Percentiles rank a stretch among this genome's conserved stretches.
phyloP scores from a whole-genome alignment of 805 yeast genomes.

The Candida suzukii region DNA sequence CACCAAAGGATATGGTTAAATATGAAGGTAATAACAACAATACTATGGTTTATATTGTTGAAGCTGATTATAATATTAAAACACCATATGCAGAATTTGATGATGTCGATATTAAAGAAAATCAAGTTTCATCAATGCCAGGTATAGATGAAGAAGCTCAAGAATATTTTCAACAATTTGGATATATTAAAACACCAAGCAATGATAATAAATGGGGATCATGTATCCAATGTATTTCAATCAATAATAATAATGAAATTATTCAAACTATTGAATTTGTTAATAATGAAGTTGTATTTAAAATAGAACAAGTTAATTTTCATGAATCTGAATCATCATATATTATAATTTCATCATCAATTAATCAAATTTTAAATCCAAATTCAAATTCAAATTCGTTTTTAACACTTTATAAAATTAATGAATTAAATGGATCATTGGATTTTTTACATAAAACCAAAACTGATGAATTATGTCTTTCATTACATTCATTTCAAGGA shows the following conservation, averaged over 20 bases:
- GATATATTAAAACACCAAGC: constrained; percentile 24
- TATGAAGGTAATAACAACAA: constrained; percentile 16
- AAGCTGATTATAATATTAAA: constrained; percentile 34
- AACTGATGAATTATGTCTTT: constrained; percentile 38
- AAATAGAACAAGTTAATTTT: constrained; percentile 26
- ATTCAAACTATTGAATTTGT: constrained; percentile 38
- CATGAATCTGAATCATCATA: constrained; percentile 20
- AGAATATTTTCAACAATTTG: constrained; percentile 39
- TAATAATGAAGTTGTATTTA: constrained; percentile 34
- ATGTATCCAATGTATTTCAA: constrained; percentile 43
- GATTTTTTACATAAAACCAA: constrained; percentile 54
- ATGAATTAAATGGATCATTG: constrained; percentile 24
- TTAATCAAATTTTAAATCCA: constrained; percentile 25
- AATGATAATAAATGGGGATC: constrained; percentile 37
- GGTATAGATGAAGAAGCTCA: constrained; percentile 19
- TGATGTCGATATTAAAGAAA: constrained; percentile 8
- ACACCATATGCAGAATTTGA: constrained; percentile 22
- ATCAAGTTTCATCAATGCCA: constrained; percentile 8
- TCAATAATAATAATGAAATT: constrained; percentile 17
- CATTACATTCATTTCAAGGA: constrained; percentile 51
- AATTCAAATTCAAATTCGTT: constrained; percentile 15
- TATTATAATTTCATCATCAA: constrained; percentile 40
- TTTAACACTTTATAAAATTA: constrained; percentile 31
- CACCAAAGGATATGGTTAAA: constrained; percentile 40
- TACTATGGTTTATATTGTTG: constrained; percentile 34